Percentiles rank a stretch among this genome's conserved stretches.
Conservation (phyloP, 257 asterid genomes). For the Leonotis leonurus region DNA sequence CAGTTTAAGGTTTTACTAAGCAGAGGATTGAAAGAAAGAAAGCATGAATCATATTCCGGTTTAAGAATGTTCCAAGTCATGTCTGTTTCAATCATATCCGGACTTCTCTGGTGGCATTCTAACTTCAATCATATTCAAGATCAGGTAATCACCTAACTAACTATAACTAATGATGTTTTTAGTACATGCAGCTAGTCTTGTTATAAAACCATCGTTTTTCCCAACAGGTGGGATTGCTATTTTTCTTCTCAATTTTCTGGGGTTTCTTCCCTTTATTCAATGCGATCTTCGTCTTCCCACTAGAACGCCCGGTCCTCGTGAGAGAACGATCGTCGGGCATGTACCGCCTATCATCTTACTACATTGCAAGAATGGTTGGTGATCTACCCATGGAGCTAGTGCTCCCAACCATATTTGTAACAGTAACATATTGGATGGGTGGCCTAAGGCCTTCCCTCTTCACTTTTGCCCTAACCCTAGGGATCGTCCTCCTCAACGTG, state of each 20-base stretch:
- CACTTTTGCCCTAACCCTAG: constrained; percentile 48
- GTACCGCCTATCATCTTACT: constrained; percentile 78
- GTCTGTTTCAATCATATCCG: constrained; percentile 69
- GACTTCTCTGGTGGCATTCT: constrained; percentile 93
- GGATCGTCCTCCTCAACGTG: constrained; percentile 55
- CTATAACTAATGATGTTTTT: not conserved
- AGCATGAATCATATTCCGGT: constrained; percentile 65
- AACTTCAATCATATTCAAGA: constrained; percentile 71
- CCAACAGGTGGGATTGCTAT: constrained; percentile 69
- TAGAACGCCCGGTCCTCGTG: constrained; percentile 53
- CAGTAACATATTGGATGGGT: constrained; percentile 77
- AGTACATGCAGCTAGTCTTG: too few relatives aligned
- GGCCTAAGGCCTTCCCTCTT: constrained; percentile 59
- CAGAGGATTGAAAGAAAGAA: constrained; percentile 74
- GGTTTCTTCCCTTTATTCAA: constrained; percentile 70
- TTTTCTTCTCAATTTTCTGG: constrained; percentile 89
- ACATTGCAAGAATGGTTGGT: constrained; percentile 53
- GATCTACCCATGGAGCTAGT: constrained; percentile 87
- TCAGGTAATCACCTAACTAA: constrained; percentile 39
- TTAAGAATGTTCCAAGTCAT: constrained; percentile 66
- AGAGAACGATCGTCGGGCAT: constrained; percentile 65
- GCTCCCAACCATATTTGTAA: constrained; percentile 66
- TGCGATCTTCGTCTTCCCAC: constrained; percentile 73
- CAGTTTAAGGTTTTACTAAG: constrained; percentile 70
- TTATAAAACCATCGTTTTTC: too few relatives aligned